Conservation (phyloP, 768 basidiomycete genomes). For the Dacryopinax primogenitus region DNA sequence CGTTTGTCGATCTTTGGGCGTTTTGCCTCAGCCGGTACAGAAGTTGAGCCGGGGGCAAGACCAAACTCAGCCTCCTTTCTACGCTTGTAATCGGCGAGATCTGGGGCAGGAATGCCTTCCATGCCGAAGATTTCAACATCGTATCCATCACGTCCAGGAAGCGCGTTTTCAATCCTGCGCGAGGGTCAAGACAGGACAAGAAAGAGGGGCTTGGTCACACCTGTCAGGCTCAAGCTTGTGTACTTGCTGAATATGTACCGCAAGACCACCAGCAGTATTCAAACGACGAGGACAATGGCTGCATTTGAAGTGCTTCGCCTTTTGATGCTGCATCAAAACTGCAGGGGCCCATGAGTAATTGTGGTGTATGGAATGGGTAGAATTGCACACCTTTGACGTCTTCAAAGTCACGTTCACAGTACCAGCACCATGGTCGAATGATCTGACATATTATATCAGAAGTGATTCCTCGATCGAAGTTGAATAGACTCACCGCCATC, state of each 20-base stretch:
- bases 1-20: conserved; percentile 57
- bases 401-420: conserved; percentile 97
- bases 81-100: conserved; percentile 90
- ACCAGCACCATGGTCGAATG: conserved; percentile 95
- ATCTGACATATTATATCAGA: conserved; percentile 36
- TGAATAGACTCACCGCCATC: neutral
- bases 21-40: conserved; percentile 40
- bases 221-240: conserved; percentile 97
- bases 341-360: conserved; percentile 7
- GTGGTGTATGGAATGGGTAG: conserved; percentile 4
- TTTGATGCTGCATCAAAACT: conserved; percentile 99
- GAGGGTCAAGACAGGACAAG: conserved; percentile 22
- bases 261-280: conserved; percentile 94
- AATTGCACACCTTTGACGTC: conserved; percentile 80
- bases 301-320: conserved; percentile 99
- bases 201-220: conserved; percentile 33
- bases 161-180: conserved; percentile 88
- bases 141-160: conserved; percentile 92
- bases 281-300: conserved; percentile 86
- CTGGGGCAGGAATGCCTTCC: conserved; percentile 93
- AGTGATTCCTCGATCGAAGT: neutral
- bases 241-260: conserved; percentile 96
- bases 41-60: conserved; percentile 64
- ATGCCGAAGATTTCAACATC: conserved; percentile 99
- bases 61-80: conserved; percentile 92